Conservation (phyloP, 106 monocot genomes). For the Dendrobium officinale region DNA sequence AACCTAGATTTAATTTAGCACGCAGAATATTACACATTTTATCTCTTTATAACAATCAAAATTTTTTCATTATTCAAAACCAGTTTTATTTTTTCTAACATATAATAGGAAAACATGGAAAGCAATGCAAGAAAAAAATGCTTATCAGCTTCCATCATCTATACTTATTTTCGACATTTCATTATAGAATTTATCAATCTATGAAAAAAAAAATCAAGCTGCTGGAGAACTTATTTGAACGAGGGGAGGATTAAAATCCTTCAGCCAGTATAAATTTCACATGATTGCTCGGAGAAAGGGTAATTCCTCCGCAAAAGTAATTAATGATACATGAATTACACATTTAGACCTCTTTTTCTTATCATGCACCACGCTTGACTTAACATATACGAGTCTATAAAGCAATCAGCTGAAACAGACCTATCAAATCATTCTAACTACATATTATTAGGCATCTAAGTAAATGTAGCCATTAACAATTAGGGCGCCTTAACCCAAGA, state of each 20-base stretch:
- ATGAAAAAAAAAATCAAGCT: background rate
- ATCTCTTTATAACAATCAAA: too few species aligned
- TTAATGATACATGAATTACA: background rate
- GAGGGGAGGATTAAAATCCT: background rate
- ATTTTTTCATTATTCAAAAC: too few species aligned
- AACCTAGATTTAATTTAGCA: too few species aligned
- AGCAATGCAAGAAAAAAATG: too few species aligned
- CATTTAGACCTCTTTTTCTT: background rate
- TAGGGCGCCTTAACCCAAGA: background rate
- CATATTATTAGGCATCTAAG: background rate
- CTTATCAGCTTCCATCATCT: too few species aligned
- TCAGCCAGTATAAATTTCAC: constrained; percentile 1
- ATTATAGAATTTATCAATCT: background rate
- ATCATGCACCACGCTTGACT: background rate
- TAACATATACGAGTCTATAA: background rate
- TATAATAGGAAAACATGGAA: too few species aligned
- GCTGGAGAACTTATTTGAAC: background rate
- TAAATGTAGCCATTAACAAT: background rate
- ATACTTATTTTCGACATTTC: too few species aligned
- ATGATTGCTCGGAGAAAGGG: background rate
- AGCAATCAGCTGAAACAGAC: too few species aligned
- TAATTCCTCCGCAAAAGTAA: background rate
- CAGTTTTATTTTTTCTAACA: too few species aligned
- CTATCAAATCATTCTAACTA: background rate
- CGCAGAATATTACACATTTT: too few species aligned